A percentile compares a stretch with the other conserved stretches of the same genome.
Conservation (phyloP, 371 early-diverging fungal species). For the Mucor piriformis region DNA sequence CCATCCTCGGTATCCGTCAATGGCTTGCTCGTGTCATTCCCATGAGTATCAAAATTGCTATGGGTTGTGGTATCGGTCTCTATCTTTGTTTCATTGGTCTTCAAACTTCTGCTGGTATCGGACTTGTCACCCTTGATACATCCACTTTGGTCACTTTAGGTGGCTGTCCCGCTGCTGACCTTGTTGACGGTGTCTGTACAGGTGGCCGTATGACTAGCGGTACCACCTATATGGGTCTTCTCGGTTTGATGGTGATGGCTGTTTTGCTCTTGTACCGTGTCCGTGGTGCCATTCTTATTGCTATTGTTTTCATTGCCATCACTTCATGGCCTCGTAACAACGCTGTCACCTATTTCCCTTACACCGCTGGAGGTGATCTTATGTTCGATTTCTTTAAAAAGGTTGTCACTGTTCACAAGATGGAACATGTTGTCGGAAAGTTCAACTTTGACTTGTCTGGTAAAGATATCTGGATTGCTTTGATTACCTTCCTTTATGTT, state of each 20-base stretch:
- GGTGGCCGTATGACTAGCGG: constrained; percentile 67
- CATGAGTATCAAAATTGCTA: constrained; percentile 71
- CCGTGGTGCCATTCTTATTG: constrained; percentile 74
- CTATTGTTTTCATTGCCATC: constrained; percentile 71
- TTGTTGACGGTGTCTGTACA: constrained; percentile 54
- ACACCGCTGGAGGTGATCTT: constrained; percentile 63
- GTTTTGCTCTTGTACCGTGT: constrained; percentile 66
- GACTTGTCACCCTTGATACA: constrained; percentile 60
- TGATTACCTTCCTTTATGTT: constrained; percentile 81
- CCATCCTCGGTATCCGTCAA: constrained; percentile 77
- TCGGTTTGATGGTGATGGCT: constrained; percentile 73
- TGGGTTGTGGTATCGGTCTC: constrained; percentile 78
- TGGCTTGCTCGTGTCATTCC: constrained; percentile 78
- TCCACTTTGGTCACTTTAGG: constrained; percentile 73
- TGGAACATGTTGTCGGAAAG: constrained; percentile 59
- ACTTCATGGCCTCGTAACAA: constrained; percentile 71
- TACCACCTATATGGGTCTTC: constrained; percentile 74
- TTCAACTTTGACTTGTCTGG: constrained; percentile 66
- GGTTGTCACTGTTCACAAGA: constrained; percentile 68
- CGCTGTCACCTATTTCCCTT: constrained; percentile 73
- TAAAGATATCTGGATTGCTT: constrained; percentile 76
- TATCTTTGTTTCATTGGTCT: constrained; percentile 77
- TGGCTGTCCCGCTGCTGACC: constrained; percentile 60
- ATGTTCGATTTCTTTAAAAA: constrained; percentile 74
- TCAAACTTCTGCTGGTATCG: constrained; percentile 79